phyloP scores from a whole-genome alignment of 805 yeast genomes.

The Metschnikowia gruessii region DNA sequence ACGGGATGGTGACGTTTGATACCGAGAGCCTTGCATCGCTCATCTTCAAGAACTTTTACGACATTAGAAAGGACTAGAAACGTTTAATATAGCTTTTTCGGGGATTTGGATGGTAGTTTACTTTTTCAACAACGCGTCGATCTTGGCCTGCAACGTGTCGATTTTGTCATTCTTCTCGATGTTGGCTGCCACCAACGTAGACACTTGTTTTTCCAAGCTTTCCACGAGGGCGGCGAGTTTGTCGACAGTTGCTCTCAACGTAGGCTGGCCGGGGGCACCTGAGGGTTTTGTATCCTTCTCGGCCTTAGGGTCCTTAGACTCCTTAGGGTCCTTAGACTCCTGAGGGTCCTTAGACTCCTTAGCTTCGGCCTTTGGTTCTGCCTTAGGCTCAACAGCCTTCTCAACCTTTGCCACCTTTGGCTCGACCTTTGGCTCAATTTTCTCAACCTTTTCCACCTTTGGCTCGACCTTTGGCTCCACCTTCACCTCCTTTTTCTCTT shows the following conservation, averaged over 20 bases:
- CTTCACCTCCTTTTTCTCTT: background rate
- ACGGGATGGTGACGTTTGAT: conserved; percentile 65
- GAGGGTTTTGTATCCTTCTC: conserved; percentile 18
- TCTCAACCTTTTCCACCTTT: background rate
- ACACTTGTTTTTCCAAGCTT: conserved; percentile 54
- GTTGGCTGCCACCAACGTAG: conserved; percentile 49
- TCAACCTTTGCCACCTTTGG: background rate
- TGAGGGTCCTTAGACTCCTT: too few species aligned
- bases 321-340: too few species aligned
- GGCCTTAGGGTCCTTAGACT: conserved; percentile 21
- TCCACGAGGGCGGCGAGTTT: conserved; percentile 57
- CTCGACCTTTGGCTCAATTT: conserved; percentile 7
- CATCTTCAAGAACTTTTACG: conserved; percentile 74
- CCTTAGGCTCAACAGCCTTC: conserved; percentile 11
- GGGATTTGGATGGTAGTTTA: background rate
- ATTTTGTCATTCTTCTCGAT: conserved; percentile 65
- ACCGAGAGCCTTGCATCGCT: conserved; percentile 66
- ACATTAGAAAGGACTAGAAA: conserved; percentile 35
- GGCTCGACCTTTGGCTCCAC: too few species aligned
- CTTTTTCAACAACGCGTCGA: conserved; percentile 43
- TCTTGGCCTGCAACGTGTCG: conserved; percentile 54
- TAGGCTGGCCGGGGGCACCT: conserved; percentile 34
- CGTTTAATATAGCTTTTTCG: background rate
- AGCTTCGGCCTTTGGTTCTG: conserved; percentile 11
- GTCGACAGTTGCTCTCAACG: conserved; percentile 70